Percentiles rank a stretch among this genome's conserved stretches.
Conservation (phyloP, 2,329 filamentous ascomycete species). For the Epichloe brachyelytri region DNA sequence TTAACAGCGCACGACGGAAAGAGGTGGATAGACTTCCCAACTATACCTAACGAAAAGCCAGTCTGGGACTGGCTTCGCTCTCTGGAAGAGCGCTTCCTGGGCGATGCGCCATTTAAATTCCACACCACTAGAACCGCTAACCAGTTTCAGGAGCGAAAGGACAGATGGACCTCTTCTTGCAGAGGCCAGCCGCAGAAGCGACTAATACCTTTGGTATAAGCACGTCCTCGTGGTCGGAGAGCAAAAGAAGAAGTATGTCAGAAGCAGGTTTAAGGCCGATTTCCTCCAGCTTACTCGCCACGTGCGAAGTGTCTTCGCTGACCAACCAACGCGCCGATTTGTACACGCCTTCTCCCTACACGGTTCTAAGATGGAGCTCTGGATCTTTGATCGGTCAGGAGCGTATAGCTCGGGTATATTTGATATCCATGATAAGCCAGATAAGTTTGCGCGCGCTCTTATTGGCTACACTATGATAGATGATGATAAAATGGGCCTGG, state of each 20-base stretch:
- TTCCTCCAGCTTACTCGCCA: slow-evolving; percentile 10
- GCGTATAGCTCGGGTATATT: slow-evolving; percentile 9
- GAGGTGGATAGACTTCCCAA: slow-evolving; percentile 7
- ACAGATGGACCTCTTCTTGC: slow-evolving; percentile 12
- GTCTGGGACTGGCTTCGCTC: slow-evolving; percentile 2
- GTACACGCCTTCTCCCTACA: slow-evolving; percentile 8
- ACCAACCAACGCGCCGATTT: slow-evolving; percentile 10
- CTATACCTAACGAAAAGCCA: slow-evolving; percentile 5
- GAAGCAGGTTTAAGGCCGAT: slow-evolving; percentile 8
- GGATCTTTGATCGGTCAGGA: slow-evolving; percentile 12
- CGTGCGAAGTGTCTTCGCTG: slow-evolving; percentile 5
- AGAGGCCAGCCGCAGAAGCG: slow-evolving; percentile 1
- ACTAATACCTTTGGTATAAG: too few relatives aligned
- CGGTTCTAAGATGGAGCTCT: slow-evolving; percentile 10
- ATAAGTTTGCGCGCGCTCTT: slow-evolving; percentile 9
- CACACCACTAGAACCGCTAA: slow-evolving; percentile 8
- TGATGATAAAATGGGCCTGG: slow-evolving; percentile 8
- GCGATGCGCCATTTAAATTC: slow-evolving; percentile 8
- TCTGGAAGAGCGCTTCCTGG: slow-evolving; percentile 4
- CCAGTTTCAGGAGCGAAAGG: slow-evolving; percentile 10
- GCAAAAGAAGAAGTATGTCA: too few relatives aligned
- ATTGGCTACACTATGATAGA: slow-evolving; percentile 10
- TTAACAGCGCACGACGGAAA: slow-evolving; percentile 7
- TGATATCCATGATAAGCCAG: slow-evolving; percentile 8
- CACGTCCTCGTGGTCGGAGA: too few relatives aligned